phyloP scores from a whole-genome alignment of 768 basidiomycete genomes.

The Tephrocybe sp. region DNA sequence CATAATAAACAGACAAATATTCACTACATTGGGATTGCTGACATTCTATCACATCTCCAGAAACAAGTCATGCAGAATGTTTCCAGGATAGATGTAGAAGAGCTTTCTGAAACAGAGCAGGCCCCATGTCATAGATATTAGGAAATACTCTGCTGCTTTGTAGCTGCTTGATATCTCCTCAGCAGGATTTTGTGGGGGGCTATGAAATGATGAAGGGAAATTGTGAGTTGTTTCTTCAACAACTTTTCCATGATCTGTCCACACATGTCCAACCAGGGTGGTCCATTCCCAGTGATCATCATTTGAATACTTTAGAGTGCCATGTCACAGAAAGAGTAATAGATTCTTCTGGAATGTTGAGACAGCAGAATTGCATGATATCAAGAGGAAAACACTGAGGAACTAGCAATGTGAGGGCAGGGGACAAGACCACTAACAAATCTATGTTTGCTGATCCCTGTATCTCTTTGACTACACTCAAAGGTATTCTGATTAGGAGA shows the following conservation, averaged over 20 bases:
- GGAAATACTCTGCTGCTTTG: slow-evolving; percentile 34
- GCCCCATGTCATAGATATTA: slow-evolving; percentile 34
- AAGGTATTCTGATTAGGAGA: not conserved
- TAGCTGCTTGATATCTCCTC: slow-evolving; percentile 34
- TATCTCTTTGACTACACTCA: not conserved
- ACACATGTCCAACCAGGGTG: slow-evolving; percentile 23
- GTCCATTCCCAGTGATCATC: slow-evolving; percentile 31
- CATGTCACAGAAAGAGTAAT: slow-evolving; percentile 25
- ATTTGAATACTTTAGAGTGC: slow-evolving; percentile 21
- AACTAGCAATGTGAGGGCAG: not conserved
- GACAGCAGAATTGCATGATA: not conserved
- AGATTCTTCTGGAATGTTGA: slow-evolving; percentile 1
- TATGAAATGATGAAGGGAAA: slow-evolving; percentile 30
- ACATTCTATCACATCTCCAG: no score
- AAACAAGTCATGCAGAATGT: no score
- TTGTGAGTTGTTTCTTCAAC: slow-evolving; percentile 14
- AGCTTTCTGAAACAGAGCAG: slow-evolving; percentile 26
- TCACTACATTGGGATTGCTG: no score
- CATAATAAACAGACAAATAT: no score
- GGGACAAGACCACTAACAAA: not conserved
- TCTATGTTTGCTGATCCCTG: not conserved
- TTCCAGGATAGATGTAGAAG: slow-evolving; percentile 26
- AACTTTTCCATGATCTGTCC: slow-evolving; percentile 34
- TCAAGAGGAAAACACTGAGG: not conserved
- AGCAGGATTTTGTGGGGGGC: slow-evolving; percentile 28